Conservation (phyloP, 2,329 filamentous ascomycete species). For the Sclerotinia trifoliorum region DNA sequence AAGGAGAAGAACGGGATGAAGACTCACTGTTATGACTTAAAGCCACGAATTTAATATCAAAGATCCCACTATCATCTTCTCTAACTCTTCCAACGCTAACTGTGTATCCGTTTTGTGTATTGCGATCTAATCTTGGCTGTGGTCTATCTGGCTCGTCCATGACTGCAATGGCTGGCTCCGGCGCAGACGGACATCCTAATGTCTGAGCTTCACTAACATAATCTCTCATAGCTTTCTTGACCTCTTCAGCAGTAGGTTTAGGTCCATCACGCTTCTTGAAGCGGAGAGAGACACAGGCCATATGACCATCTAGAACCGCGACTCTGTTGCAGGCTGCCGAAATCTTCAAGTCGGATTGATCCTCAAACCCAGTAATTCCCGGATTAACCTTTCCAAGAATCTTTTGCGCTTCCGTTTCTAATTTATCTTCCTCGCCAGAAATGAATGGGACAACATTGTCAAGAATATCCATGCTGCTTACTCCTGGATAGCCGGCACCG, state of each 20-base stretch:
- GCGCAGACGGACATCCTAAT: conserved; percentile 84
- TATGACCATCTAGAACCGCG: conserved; percentile 92
- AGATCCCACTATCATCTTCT: conserved; percentile 82
- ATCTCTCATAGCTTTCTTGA: conserved; percentile 73
- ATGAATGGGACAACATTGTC: conserved; percentile 97
- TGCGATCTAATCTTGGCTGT: conserved; percentile 85
- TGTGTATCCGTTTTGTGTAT: conserved; percentile 81
- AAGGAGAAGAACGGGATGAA: neutral
- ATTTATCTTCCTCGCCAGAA: conserved; percentile 90
- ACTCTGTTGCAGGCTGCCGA: conserved; percentile 91
- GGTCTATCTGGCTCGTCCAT: conserved; percentile 89
- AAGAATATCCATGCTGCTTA: conserved; percentile 91
- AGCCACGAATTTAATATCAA: conserved; percentile 93
- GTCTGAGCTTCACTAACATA: conserved; percentile 81
- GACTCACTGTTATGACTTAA: conserved; percentile 72
- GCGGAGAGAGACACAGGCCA: conserved; percentile 83
- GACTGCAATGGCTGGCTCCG: conserved; percentile 75
- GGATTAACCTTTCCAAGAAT: conserved; percentile 77
- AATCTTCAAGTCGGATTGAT: conserved; percentile 72
- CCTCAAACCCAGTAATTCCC: conserved; percentile 70
- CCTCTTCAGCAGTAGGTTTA: conserved; percentile 70
- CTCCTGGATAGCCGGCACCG: conserved; percentile 86
- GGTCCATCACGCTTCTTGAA: conserved; percentile 67
- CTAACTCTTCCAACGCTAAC: conserved; percentile 82
- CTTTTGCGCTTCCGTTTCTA: conserved; percentile 92